Evolutionary conservation across 441 rosid species (phyloP), one percentile per base, ranked within the genome.

Genomic region (Hura crepitans): DNA sequence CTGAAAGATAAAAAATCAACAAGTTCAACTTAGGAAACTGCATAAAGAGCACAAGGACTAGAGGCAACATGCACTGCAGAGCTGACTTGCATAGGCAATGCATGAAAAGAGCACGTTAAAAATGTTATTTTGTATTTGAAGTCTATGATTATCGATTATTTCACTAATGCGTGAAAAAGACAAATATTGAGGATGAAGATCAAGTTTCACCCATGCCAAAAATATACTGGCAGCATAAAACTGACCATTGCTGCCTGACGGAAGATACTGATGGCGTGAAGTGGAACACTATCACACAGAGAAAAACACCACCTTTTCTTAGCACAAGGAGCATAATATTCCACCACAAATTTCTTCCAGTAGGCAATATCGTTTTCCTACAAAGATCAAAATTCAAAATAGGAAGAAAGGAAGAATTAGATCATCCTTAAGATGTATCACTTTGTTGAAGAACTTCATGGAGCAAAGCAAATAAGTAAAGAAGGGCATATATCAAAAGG

Each of bases 221-320:
- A 58, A 45, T 30, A 23, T 10, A 69, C n/a, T 28, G 56, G 61
- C 54, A 68, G 65, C 28, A 66, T 51, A 66, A 70, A 75, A 80
- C 95, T 66, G 54, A 90, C 97, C 96, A 86, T 85, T 73, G 95
- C 84, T 62, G 90, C 95, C 69, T 86, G 96, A 49, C 94, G 89
- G 72, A 89, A 92, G 71, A 84, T 90, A 75, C 96, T 92, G 63
- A 87, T 89, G 25, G 93, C 93, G 63, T 83, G 90, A 70, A 82
- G 87, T 51, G 90, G 91, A 56, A 86, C 89, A 72, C 83, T 85
- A 66, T 88, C 90, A 66, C 88, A 90, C 63, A 70, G 73, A 13
- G 97, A 90, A 72, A 92, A 80, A 78, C 96, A 92, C 96, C 97
- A 88, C 57, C 92, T 85, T 80, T 90, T 87, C 92, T 90, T 92